These are phyloP conservation scores for Aureobasidium melanogenum DNA, from an alignment of 2,329 filamentous ascomycete species.

Conservation along the genomic window DNA sequence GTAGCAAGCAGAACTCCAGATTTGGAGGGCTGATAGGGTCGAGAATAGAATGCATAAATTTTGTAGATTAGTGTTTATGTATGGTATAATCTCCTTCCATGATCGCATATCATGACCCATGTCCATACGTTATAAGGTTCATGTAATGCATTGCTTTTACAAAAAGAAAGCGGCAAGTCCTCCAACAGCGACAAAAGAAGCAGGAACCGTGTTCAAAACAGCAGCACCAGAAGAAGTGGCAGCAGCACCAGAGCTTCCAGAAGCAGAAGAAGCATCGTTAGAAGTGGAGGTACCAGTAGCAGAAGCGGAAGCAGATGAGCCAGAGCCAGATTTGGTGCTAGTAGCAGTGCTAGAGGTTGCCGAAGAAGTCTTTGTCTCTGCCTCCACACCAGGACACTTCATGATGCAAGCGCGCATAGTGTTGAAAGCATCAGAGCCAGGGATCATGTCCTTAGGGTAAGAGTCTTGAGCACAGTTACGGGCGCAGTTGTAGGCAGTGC, in stretches of 20 bases:
- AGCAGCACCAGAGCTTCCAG: background rate
- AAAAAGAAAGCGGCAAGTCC: background rate
- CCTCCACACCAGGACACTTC: slow-evolving; percentile 21
- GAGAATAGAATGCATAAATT: background rate
- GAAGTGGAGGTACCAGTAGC: background rate
- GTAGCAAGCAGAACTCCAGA: background rate
- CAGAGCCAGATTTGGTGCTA: background rate
- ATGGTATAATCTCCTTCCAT: background rate
- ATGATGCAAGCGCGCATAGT: slow-evolving; percentile 23
- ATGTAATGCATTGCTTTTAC: too few relatives aligned
- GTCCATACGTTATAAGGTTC: background rate
- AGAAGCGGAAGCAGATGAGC: background rate
- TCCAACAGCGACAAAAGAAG: background rate
- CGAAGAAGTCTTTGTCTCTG: slow-evolving; percentile 11
- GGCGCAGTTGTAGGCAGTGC: slow-evolving; percentile 21
- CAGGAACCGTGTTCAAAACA: background rate
- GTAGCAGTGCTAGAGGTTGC: background rate
- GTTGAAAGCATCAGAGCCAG: slow-evolving; percentile 17
- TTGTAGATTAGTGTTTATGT: background rate
- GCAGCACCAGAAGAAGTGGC: slow-evolving; percentile 3
- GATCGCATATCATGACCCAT: background rate
- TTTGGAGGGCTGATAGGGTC: background rate
- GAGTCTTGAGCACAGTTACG: slow-evolving; percentile 21
- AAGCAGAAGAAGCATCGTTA: background rate
- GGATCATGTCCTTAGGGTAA: slow-evolving; percentile 22